Evolutionary conservation across 345 rosid genomes (phyloP).

Genomic region (Eutrema yunnanense): DNA sequence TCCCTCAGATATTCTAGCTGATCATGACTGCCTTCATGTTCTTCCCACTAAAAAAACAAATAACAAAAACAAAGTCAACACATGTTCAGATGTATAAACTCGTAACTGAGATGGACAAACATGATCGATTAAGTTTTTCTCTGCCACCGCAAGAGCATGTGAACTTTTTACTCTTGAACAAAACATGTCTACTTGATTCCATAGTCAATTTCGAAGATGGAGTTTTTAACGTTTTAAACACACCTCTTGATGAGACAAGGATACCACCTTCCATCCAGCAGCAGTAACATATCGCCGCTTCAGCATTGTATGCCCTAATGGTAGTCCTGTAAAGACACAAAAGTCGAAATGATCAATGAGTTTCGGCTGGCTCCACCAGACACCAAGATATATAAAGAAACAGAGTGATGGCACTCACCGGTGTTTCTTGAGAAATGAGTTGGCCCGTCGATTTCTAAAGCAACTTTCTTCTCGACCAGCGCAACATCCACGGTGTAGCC

Average conservation of each 20-base stretch:
- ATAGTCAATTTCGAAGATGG: neutral
- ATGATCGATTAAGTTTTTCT: neutral
- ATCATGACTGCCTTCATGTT: conserved; percentile 64
- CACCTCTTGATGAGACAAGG: conserved; percentile 78
- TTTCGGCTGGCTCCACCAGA: neutral
- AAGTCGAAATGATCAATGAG: neutral
- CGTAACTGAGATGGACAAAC: neutral
- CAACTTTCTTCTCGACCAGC: conserved; percentile 71
- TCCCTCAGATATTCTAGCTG: conserved; percentile 78
- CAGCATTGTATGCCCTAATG: conserved; percentile 84
- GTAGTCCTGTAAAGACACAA: conserved; percentile 48
- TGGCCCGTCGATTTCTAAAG: conserved; percentile 90
- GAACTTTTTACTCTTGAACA: neutral
- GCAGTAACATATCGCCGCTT: conserved; percentile 69
- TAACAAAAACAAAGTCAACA: conserved; percentile 9
- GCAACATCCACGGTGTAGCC: conserved; percentile 84
- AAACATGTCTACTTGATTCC: neutral
- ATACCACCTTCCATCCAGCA: conserved; percentile 83
- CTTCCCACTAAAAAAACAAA: conserved; percentile 63
- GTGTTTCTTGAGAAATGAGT: conserved; percentile 91
- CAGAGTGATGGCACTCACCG: conserved; percentile 35
- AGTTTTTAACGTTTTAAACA: conserved; percentile 3
- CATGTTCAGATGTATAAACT: neutral
- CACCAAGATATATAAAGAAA: neutral
- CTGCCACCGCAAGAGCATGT: neutral